These are phyloP conservation scores for Xylaria sp. DNA, from an alignment of 2,329 filamentous ascomycete species.

Conservation along the genomic window DNA sequence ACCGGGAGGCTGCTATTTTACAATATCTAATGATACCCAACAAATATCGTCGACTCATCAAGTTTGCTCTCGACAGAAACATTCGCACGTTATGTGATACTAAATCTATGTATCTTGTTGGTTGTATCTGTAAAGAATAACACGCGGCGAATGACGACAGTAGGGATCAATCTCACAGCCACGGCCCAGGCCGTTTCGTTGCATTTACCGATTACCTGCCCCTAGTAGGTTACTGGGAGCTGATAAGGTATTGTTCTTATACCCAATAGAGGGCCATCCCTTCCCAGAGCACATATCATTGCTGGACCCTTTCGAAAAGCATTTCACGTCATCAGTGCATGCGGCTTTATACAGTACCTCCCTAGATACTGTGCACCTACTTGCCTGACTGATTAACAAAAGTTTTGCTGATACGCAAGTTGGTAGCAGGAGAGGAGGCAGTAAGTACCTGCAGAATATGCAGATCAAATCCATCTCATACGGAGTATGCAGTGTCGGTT, in stretches of 20 bases:
- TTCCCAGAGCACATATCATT: too few relatives aligned
- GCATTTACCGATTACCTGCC: too few relatives aligned
- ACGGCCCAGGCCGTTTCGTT: too few relatives aligned
- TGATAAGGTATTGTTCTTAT: not conserved
- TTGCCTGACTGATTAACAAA: not conserved
- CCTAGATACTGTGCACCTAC: not conserved
- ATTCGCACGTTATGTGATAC: not conserved
- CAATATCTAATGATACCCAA: conserved; percentile 40
- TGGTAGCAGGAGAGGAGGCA: too few relatives aligned
- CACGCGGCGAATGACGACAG: too few relatives aligned
- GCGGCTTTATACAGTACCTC: not conserved
- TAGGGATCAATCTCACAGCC: too few relatives aligned
- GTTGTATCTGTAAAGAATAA: not conserved
- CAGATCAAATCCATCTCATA: not conserved
- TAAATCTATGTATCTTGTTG: not conserved
- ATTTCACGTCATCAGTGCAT: not conserved
- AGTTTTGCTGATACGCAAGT: not conserved
- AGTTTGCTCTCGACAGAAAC: not conserved
- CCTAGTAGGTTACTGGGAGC: not conserved
- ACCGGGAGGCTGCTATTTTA: conserved; percentile 28
- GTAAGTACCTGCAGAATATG: too few relatives aligned
- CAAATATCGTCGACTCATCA: conserved; percentile 26
- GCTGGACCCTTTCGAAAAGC: not conserved
- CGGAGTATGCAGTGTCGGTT: not conserved
- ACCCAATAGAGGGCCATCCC: too few relatives aligned